Percentiles rank a stretch among this genome's conserved stretches.
Conservation (phyloP, 2,329 filamentous ascomycete genomes). For the Beauveria sp. region DNA sequence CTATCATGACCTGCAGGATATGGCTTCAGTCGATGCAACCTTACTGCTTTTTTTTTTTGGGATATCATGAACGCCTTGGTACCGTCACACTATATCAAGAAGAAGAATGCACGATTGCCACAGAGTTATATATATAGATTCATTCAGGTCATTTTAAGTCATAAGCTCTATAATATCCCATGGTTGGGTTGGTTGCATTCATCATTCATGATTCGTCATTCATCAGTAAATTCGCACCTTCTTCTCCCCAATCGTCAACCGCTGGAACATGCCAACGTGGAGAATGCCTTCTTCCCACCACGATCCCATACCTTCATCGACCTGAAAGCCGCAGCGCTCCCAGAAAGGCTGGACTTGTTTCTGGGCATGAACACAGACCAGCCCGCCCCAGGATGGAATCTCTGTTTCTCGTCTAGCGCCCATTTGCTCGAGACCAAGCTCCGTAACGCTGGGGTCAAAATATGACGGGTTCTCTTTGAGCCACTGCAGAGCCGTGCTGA, state of each 20-base stretch:
- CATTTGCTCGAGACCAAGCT: slow-evolving; percentile 35
- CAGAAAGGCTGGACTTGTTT: slow-evolving; percentile 57
- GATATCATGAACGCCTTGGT: too few relatives aligned
- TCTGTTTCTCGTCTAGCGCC: slow-evolving; percentile 30
- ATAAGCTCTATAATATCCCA: slow-evolving; percentile 1
- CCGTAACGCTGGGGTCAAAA: slow-evolving; percentile 43
- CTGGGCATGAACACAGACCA: slow-evolving; percentile 77
- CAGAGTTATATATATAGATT: background rate
- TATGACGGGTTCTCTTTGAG: slow-evolving; percentile 50
- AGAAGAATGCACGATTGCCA: background rate
- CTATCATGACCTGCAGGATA: too few relatives aligned
- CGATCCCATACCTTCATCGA: slow-evolving; percentile 63
- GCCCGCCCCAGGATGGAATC: slow-evolving; percentile 60
- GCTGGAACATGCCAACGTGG: slow-evolving; percentile 75
- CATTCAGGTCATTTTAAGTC: slow-evolving; percentile 1
- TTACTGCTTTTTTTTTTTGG: too few relatives aligned
- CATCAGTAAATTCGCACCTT: slow-evolving; percentile 19
- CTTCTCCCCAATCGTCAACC: slow-evolving; percentile 31
- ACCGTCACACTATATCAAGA: too few relatives aligned
- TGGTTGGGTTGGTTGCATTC: background rate
- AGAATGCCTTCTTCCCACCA: slow-evolving; percentile 82
- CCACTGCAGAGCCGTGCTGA: slow-evolving; percentile 63
- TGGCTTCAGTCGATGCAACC: too few relatives aligned
- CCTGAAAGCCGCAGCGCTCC: slow-evolving; percentile 62
- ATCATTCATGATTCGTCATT: background rate